Percentiles rank a stretch among this genome's conserved stretches.
These are phyloP conservation scores for Phoenix roebelenii DNA, from an alignment of 176 grass and related monocot genomes.

Conservation along the genomic window DNA sequence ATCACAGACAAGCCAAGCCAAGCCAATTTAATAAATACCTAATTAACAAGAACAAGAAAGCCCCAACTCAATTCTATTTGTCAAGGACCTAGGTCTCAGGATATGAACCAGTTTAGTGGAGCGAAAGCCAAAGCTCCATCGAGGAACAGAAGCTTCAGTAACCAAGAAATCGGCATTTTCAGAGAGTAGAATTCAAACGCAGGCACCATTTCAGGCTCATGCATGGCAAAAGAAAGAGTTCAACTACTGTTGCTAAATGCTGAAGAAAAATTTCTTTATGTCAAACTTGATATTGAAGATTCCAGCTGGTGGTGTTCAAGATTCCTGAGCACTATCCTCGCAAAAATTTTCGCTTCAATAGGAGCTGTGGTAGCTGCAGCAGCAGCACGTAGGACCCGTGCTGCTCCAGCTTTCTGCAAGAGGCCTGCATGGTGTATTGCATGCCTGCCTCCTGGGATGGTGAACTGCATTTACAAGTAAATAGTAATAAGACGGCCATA, in stretches of 20 bases:
- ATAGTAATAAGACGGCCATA: neutral
- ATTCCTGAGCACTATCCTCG: constrained; percentile 94
- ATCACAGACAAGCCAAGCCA: neutral
- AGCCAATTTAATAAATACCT: constrained; percentile 6
- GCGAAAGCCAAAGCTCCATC: neutral
- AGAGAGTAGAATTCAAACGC: neutral
- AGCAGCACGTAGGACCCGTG: constrained; percentile 61
- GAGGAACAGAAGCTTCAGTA: constrained; percentile 10
- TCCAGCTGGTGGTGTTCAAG: constrained; percentile 80
- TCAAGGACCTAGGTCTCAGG: constrained; percentile 6
- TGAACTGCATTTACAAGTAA: constrained; percentile 61
- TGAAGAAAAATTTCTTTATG: neutral
- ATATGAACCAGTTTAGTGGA: neutral
- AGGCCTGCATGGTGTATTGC: constrained; percentile 71
- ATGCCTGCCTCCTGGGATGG: constrained; percentile 77
- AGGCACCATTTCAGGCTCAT: constrained; percentile 11
- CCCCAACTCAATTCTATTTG: constrained; percentile 2
- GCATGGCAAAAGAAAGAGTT: constrained; percentile 1
- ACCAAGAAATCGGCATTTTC: neutral
- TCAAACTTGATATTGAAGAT: constrained; percentile 28
- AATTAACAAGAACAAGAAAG: neutral
- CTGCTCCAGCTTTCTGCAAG: constrained; percentile 72
- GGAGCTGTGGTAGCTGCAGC: constrained; percentile 78
- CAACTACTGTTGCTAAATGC: neutral
- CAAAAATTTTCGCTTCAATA: constrained; percentile 88